Evolutionary conservation across 2,329 filamentous ascomycete genomes (phyloP), one percentile per base, ranked within the genome.

Genomic region (Clathrospora elynae): DNA sequence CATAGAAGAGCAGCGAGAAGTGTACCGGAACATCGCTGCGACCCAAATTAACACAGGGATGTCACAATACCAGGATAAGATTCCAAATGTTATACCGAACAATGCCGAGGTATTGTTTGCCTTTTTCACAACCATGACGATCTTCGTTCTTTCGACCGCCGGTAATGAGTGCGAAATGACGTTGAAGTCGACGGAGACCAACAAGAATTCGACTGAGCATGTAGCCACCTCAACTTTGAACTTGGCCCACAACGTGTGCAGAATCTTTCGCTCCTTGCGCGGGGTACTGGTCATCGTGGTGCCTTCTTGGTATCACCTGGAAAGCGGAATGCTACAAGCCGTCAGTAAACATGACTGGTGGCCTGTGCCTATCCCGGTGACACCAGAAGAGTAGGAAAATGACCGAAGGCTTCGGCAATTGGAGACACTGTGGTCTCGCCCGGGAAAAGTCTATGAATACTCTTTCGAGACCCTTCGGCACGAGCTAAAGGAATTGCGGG

Each of bases 31-130:
- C 9, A 54, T 61, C 18, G 60, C 61, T 20, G 55, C 51, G 9
- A 50, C 35, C 5, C 57, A 65, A 38, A 51, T 67, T 33, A 64
- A 59, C 41, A 46, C 24, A 7, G 59, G 61, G 4, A 42, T 67
- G 16, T 33, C 35, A 3, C 42, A 45, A 1, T 66, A 70, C 29
- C 55, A 57, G 4, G 18, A 28, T 3, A 38, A 53, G n/a, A 24
- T 64, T 4, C 42, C 47, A 16, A 47, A 67, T 2, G 62, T 75
- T n/a, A 64, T 66, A 4, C 59, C 67, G 10, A 62, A 64, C 7
- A 73, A 73, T 33, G 69, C 66, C 14, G 72, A 73, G 23, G 71
- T 73, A 1, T 49, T 74, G 11, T 73, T 62, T 13, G 63, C 20
- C 6, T 62, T 54, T 43, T 56, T 52, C 2, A 52, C 54, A 6